Percentiles rank a stretch among this genome's conserved stretches.
Evolutionary conservation across 257 asterid species (phyloP).

Genomic region (Solanum pimpinellifolium): DNA sequence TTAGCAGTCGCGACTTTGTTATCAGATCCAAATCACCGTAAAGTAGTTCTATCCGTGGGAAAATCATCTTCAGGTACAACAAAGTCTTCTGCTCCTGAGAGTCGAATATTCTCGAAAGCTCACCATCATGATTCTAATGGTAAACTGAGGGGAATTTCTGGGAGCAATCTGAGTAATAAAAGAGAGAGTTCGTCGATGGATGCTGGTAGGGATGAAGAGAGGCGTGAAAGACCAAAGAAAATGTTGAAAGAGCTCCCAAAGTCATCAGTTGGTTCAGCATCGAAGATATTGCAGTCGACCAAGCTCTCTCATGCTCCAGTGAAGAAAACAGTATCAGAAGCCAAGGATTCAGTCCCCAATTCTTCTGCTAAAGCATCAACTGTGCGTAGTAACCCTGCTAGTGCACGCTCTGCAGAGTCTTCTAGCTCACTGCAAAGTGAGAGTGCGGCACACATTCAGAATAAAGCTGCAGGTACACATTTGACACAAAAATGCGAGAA

Average conservation of each 20-base stretch:
- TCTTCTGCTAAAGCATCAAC: constrained; percentile 34
- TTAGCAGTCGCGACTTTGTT: constrained; percentile 21
- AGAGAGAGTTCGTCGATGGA: constrained; percentile 31
- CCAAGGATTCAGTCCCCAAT: constrained; percentile 32
- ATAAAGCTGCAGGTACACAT: constrained; percentile 31
- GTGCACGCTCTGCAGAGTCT: constrained; percentile 32
- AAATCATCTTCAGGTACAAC: constrained; percentile 26
- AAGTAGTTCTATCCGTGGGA: constrained; percentile 30
- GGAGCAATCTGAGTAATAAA: constrained; percentile 26
- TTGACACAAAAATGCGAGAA: constrained; percentile 56
- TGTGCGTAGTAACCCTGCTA: constrained; percentile 19
- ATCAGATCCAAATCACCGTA: constrained; percentile 32
- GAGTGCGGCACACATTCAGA: constrained; percentile 31
- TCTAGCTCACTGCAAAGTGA: constrained; percentile 34
- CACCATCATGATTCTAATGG: constrained; percentile 26
- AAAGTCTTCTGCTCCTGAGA: constrained; percentile 35
- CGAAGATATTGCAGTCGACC: constrained; percentile 36
- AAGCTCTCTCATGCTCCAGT: constrained; percentile 43
- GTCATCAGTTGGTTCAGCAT: constrained; percentile 17
- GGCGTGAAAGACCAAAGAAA: constrained; percentile 49
- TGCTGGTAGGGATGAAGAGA: constrained; percentile 40
- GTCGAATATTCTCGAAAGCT: constrained; percentile 12
- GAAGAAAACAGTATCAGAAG: constrained; percentile 40
- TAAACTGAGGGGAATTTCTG: constrained; percentile 35
- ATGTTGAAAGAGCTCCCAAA: constrained; percentile 49